A percentile compares a stretch with the other conserved stretches of the same genome.
These are phyloP conservation scores for Aegle marmelos DNA, from an alignment of 345 rosid genomes.

Conservation along the genomic window DNA sequence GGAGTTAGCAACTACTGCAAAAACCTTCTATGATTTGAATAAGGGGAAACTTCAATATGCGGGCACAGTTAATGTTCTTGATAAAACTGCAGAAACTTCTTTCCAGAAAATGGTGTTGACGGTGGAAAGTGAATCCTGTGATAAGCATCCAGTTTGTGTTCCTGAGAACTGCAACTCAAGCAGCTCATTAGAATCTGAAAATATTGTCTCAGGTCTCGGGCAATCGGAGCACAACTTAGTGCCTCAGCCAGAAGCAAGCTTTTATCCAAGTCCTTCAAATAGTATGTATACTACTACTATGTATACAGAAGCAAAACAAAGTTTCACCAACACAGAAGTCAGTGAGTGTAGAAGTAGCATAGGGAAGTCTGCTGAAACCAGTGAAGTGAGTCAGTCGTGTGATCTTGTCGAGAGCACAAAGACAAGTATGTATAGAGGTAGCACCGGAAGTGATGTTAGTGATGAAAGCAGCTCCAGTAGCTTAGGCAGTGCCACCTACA, in stretches of 20 bases:
- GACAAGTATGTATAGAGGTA: slow-evolving; percentile 61
- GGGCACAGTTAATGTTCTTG: slow-evolving; percentile 15
- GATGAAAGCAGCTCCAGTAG: slow-evolving; percentile 89
- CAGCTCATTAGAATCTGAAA: slow-evolving; percentile 40
- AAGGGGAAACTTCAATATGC: slow-evolving; percentile 29
- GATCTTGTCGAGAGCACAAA: slow-evolving; percentile 61
- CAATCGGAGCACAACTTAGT: slow-evolving; percentile 28
- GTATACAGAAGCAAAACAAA: slow-evolving; percentile 65
- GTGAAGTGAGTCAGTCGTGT: slow-evolving; percentile 37
- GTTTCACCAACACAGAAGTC: slow-evolving; percentile 69
- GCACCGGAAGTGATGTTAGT: slow-evolving; percentile 85
- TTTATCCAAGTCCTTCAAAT: slow-evolving; percentile 58
- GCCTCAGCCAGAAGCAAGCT: slow-evolving; percentile 39
- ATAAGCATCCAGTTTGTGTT: slow-evolving; percentile 34
- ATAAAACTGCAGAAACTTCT: slow-evolving; percentile 18
- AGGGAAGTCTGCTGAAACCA: slow-evolving; percentile 38
- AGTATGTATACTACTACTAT: slow-evolving; percentile 53
- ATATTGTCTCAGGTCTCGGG: slow-evolving; percentile 25
- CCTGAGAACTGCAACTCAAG: slow-evolving; percentile 34
- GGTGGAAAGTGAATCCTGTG: slow-evolving; percentile 34
- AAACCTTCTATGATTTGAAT: slow-evolving; percentile 22
- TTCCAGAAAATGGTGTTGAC: slow-evolving; percentile 18
- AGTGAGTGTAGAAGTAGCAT: slow-evolving; percentile 60
- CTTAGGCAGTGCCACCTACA: slow-evolving; percentile 56
- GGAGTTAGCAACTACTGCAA: slow-evolving; percentile 32